A percentile compares a stretch with the other conserved stretches of the same genome.
Conservation (phyloP, 306 rosid species). For the Castanea sativa region DNA sequence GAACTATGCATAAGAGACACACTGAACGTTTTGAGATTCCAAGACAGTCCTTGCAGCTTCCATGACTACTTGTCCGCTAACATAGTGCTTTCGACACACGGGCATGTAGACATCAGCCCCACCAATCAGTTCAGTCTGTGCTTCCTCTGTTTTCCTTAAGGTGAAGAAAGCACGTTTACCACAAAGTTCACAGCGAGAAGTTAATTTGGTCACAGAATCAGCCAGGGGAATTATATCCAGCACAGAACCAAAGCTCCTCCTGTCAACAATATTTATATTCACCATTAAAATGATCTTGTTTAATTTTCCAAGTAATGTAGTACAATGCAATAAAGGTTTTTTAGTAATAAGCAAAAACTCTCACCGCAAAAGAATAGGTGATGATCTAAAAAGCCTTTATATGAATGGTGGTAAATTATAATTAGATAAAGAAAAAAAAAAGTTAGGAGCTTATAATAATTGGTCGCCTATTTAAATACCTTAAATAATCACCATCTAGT, state of each 20-base stretch:
- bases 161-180: conserved; percentile 84
- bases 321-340: neutral
- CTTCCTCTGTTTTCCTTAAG: conserved; percentile 61
- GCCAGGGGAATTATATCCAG: conserved; percentile 72
- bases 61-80: conserved; percentile 48
- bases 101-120: conserved; percentile 92
- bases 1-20: conserved; percentile 7
- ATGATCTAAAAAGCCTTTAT: neutral
- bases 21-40: conserved; percentile 39
- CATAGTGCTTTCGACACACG: conserved; percentile 73
- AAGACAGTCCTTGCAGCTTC: conserved; percentile 43
- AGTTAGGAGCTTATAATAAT: neutral
- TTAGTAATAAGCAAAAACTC: neutral
- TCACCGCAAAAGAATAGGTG: neutral
- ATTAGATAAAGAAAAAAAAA: neutral
- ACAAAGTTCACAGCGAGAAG: conserved; percentile 83
- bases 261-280: conserved; percentile 26
- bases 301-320: conserved; percentile 4
- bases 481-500: conserved; percentile 84
- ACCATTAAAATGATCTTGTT: conserved; percentile 13
- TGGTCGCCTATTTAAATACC: conserved; percentile 30
- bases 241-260: conserved; percentile 85
- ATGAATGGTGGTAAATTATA: neutral
- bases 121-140: conserved; percentile 66
- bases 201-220: conserved; percentile 78